Base-by-base conservation (phyloP, 345 rosid genomes). In the Punica granatum region DNA sequence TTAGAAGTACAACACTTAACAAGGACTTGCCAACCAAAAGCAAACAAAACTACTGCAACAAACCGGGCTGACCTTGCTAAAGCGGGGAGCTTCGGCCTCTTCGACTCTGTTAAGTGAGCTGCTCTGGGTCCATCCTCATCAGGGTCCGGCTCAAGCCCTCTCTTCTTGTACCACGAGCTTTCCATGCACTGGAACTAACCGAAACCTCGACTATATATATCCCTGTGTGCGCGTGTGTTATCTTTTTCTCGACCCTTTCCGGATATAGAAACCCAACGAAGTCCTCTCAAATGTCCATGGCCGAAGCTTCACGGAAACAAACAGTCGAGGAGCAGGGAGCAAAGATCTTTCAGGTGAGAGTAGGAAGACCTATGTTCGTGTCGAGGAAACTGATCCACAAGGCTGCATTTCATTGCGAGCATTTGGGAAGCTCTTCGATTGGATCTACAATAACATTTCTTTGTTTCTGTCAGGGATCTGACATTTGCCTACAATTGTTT, bases 51-150 rank as follows among this genome's bases (percentile, higher is more conserved):
- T n/a, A n/a, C 51, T 64, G 19, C 49, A n/a, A 5, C 19, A 42
- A 4, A 31, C 33, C 15, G 65, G 60, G 49, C 75, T 72, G 69
- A 92, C 98, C 97, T 87, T 62, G 93, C 96, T 70, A 92, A 86
- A 73, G 90, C 89, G 25, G 96, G 98, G 69, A 88, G 39, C 73
- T 84, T 92, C 49, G 85, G 80, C 81, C 75, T 92, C 76, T 92
- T 92, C 11, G 90, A 76, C 70, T 82, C 93, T 0, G 84, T 79
- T 56, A 77, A 54, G 26, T 13, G 1, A 23, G 32, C 14, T 25
- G 67, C 65, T 68, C 75, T 70, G 54, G 75, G 85, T 70, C 65
- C 67, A 65, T 69, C 79, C 74, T 85, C 88, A 64, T 80, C 89
- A 70, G 71, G 72, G 70, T 75, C 72, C 69, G 80, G 77, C 62